Conservation (phyloP, 2,329 filamentous ascomycete genomes). For the Ceratocystis colombiana region DNA sequence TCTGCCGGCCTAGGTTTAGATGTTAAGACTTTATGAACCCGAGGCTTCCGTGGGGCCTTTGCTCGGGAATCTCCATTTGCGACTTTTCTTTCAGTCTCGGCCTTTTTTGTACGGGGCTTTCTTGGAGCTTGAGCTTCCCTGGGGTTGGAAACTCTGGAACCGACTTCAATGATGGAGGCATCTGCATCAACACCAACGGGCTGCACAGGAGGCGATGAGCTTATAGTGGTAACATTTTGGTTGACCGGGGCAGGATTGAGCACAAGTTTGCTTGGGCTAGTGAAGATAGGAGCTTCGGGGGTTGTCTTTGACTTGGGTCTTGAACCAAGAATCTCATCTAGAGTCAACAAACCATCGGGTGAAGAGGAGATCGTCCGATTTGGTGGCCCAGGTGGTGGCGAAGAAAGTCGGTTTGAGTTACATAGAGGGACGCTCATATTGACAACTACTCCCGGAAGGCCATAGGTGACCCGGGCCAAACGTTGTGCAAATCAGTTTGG, state of each 20-base stretch:
- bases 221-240: not conserved
- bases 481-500: constrained; percentile 1
- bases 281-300: not conserved
- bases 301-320: not conserved
- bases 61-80: constrained; percentile 1
- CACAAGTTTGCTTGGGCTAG: not conserved
- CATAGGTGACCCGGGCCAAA: not conserved
- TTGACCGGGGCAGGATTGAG: not conserved
- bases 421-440: constrained; percentile 9
- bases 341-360: constrained; percentile 1
- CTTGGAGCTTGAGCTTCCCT: not conserved
- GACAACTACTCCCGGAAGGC: not conserved
- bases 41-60: constrained; percentile 16
- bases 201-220: not conserved
- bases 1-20: not conserved
- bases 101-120: constrained; percentile 17
- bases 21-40: not conserved
- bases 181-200: not conserved
- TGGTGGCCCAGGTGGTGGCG: not conserved
- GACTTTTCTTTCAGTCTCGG: not conserved
- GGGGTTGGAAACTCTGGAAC: constrained; percentile 1
- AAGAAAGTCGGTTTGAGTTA: not conserved
- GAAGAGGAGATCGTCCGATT: constrained; percentile 18
- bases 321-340: not conserved
- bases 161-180: constrained; percentile 22